These are phyloP conservation scores for Ganoderma meredithae DNA, from an alignment of 1,284 basidiomycete genomes.

Conservation along the genomic window DNA sequence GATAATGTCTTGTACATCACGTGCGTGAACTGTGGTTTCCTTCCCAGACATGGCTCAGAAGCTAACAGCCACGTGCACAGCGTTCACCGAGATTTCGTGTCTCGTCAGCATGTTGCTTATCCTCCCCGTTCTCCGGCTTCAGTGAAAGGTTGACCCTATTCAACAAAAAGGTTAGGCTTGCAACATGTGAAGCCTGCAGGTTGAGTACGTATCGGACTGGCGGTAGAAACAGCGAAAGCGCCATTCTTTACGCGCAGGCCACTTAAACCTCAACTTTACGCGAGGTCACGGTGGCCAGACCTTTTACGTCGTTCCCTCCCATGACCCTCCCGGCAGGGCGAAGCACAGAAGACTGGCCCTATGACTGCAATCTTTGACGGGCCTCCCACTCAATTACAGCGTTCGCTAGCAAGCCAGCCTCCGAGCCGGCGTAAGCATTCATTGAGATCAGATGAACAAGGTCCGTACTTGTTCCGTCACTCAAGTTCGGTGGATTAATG, in stretches of 20 bases:
- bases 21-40: no score
- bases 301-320: conserved; percentile 7
- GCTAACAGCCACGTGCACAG: no score
- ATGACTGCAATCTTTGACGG: conserved; percentile 7
- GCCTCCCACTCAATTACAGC: conserved; percentile 4
- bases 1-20: no score
- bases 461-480: background rate
- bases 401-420: background rate
- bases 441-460: background rate
- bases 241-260: background rate
- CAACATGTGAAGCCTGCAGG: no score
- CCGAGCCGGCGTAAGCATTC: background rate
- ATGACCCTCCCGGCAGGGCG: background rate
- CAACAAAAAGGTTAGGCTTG: no score
- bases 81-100: no score
- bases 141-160: no score
- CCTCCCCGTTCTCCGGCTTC: no score
- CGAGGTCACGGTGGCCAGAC: background rate
- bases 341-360: conserved; percentile 11
- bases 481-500: background rate
- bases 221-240: no score
- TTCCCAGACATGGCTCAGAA: no score
- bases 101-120: no score
- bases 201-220: no score
- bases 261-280: conserved; percentile 1